These are phyloP conservation scores for Solanum chiquidenum DNA, from an alignment of 257 asterid species.

Conservation along the genomic window DNA sequence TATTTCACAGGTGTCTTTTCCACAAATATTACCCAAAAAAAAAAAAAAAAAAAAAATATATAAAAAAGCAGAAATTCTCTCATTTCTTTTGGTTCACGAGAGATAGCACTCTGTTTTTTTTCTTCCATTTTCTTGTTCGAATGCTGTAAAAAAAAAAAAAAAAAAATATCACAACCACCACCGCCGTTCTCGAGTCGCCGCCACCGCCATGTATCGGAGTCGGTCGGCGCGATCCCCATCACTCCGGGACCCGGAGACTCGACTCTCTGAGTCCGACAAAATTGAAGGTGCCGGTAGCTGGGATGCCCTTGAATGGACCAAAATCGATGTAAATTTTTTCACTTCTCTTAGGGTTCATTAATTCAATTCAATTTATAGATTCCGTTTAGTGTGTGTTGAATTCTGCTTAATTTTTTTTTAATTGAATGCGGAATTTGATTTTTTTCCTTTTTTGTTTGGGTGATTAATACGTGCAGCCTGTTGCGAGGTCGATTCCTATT, in stretches of 20 bases:
- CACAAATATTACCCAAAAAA: conserved; percentile 6
- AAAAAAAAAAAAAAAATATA: not conserved
- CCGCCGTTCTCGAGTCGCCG: not conserved
- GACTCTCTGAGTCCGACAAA: conserved; percentile 55
- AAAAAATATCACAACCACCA: not conserved
- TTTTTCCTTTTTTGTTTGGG: not conserved
- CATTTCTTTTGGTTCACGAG: not conserved
- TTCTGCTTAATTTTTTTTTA: not conserved
- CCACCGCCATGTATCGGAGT: conserved; percentile 34
- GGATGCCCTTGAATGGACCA: conserved; percentile 97
- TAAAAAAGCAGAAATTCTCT: not conserved
- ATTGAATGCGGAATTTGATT: not conserved
- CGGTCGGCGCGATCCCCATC: conserved; percentile 55
- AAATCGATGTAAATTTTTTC: conserved; percentile 46
- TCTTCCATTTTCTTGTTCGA: not conserved
- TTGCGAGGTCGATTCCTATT: conserved; percentile 53
- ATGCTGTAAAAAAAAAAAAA: not conserved
- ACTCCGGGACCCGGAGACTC: conserved; percentile 41
- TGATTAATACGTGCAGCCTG: conserved; percentile 31
- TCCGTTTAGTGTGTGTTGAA: not conserved
- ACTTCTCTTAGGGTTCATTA: not conserved
- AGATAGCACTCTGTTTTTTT: not conserved
- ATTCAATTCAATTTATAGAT: not conserved
- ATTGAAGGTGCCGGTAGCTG: conserved; percentile 79
- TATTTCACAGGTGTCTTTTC: conserved; percentile 20